These are phyloP conservation scores for Ceratobasidium sp. DNA, from an alignment of 1,284 basidiomycete genomes.

Conservation along the genomic window DNA sequence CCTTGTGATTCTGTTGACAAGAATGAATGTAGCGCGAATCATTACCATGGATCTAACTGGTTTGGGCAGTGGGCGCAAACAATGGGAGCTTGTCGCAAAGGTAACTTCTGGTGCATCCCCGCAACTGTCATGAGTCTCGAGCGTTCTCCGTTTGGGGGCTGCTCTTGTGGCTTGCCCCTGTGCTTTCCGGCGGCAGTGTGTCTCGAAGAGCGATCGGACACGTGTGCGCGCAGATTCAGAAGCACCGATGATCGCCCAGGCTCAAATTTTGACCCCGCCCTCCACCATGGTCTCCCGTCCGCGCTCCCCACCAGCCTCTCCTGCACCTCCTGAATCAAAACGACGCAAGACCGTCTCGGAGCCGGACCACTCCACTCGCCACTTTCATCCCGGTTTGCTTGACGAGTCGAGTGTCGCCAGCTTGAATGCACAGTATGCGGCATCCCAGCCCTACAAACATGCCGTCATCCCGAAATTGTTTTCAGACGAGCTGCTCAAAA, in stretches of 20 bases:
- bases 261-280: conserved; percentile 25
- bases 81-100: not conserved
- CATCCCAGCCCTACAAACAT: conserved; percentile 82
- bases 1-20: too few relatives aligned
- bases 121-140: not conserved
- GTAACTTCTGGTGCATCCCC: not conserved
- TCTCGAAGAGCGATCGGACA: conserved; percentile 20
- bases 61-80: conserved; percentile 1
- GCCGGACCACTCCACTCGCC: not conserved
- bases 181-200: conserved; percentile 1
- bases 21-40: too few relatives aligned
- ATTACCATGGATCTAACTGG: not conserved
- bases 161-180: not conserved
- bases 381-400: conserved; percentile 65
- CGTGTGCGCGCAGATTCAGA: conserved; percentile 6
- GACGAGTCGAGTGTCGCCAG: conserved; percentile 61
- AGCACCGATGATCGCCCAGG: conserved; percentile 20
- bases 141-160: not conserved
- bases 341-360: conserved; percentile 19
- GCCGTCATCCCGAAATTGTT: conserved; percentile 84
- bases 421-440: conserved; percentile 64
- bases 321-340: conserved; percentile 6
- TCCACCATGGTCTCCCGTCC: conserved; percentile 26
- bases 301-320: conserved; percentile 7
- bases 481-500: conserved; percentile 78